Evolutionary conservation across 768 basidiomycete genomes (phyloP), one percentile per base, ranked within the genome.

Genomic region (Ramaria sp.): DNA sequence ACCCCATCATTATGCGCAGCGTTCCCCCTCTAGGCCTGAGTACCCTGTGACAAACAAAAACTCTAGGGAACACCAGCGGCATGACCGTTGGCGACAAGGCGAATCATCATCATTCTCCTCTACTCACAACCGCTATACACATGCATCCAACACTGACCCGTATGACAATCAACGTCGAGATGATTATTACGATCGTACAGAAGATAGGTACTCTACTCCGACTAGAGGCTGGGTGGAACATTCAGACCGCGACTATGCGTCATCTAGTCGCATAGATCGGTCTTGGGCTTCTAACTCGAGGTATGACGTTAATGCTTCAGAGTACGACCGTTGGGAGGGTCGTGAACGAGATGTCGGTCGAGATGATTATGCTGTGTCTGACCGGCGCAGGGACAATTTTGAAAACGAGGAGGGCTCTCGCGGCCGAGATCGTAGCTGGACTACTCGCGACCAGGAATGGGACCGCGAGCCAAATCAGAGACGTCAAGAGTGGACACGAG

Each of bases 91-190:
- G 80, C 75, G 75, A 58, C 70, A 72, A 58, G 67, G 69, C 57
- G 76, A 78, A 59, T 63, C 69, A 15, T 51, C 63, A 9, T 65
- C 67, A 57, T 57, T 69, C 62, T 53, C 68, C 64, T 24, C 46
- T 22, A 51, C 22, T 33, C 74, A 75, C 53, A 77, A 78, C 61
- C 74, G 75, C 59, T 77, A 77, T 63, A 64, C 43, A 38, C 58
- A 30, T 17, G 13, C 51, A 46, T 31, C 59, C 20, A 45, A 62
- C 68, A 68, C 78, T 62, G 81, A 82, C 60, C 66, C 67, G n/a
- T 79, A 81, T 66, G 71, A 73, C 68, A 79, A 76, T 53, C 67
- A 70, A 48, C 70, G 78, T 57, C 77, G 77, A 68, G 77, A 77
- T 59, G 74, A 69, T 54, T 77, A 77, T 63, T 59, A 55, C 31